Evolutionary conservation across 73 alveolate species (phyloP).

Genomic region (Uronychia setigera): DNA sequence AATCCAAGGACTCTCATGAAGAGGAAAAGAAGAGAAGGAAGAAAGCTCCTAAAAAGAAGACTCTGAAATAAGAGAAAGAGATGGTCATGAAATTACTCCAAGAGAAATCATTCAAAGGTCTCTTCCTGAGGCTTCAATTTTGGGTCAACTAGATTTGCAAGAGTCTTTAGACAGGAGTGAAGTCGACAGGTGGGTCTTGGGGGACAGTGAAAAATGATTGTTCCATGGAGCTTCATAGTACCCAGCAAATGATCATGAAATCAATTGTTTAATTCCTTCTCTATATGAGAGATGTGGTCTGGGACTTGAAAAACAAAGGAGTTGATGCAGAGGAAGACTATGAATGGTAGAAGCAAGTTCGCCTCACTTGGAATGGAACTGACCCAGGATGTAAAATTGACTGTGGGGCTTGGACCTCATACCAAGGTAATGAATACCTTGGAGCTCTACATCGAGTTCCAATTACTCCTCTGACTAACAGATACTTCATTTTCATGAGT

Average conservation of each 20-base stretch:
- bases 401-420: slow-evolving; percentile 71
- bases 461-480: slow-evolving; percentile 69
- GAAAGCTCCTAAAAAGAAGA: neutral
- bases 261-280: slow-evolving; percentile 37
- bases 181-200: neutral
- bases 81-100: slow-evolving; percentile 50
- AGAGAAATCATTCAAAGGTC: slow-evolving; percentile 64
- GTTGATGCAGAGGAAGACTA: slow-evolving; percentile 42
- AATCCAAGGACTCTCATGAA: neutral
- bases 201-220: neutral
- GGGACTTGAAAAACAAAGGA: slow-evolving; percentile 40
- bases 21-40: neutral
- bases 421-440: slow-evolving; percentile 64
- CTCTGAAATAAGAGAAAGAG: slow-evolving; percentile 24
- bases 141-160: slow-evolving; percentile 69
- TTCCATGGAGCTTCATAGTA: slow-evolving; percentile 19
- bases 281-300: slow-evolving; percentile 65
- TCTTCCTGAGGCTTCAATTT: slow-evolving; percentile 62
- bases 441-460: slow-evolving; percentile 55
- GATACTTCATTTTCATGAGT: slow-evolving; percentile 62
- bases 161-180: slow-evolving; percentile 16
- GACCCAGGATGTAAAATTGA: slow-evolving; percentile 64
- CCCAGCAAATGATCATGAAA: slow-evolving; percentile 62
- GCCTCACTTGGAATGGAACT: slow-evolving; percentile 68
- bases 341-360: slow-evolving; percentile 70